Percentiles rank a stretch among this genome's conserved stretches.
Evolutionary conservation across 768 basidiomycete species (phyloP).

Genomic region (Filobasidium floriforme): DNA sequence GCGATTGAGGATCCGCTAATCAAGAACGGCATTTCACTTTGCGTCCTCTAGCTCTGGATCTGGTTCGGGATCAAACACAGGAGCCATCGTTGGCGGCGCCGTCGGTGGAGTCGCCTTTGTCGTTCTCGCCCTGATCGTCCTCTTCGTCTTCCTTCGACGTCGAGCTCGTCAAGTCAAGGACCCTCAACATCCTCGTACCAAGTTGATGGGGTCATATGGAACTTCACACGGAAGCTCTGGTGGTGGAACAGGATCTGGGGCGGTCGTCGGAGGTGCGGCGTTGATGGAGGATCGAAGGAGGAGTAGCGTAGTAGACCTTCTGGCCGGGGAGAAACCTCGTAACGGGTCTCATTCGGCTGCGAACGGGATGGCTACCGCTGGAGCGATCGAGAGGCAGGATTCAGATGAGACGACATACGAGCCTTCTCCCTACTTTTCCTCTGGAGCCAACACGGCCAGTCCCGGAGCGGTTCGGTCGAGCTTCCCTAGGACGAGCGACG

Average conservation of each 20-base stretch:
- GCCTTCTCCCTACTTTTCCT: constrained; percentile 1
- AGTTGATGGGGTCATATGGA: background rate
- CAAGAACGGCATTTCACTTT: background rate
- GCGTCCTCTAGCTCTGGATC: background rate
- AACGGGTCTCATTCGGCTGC: background rate
- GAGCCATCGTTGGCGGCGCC: constrained; percentile 41
- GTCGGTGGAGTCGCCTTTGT: constrained; percentile 44
- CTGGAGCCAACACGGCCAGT: background rate
- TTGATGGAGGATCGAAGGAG: constrained; percentile 5
- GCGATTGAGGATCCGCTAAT: background rate
- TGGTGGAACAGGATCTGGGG: constrained; percentile 11
- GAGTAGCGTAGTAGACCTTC: background rate
- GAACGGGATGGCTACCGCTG: background rate
- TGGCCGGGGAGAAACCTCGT: constrained; percentile 5
- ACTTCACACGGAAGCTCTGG: background rate
- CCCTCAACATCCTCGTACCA: constrained; percentile 2
- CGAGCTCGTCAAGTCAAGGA: constrained; percentile 24
- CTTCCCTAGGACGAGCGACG: background rate
- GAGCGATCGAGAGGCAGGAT: background rate
- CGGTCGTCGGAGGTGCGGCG: constrained; percentile 4
- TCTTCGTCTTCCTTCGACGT: constrained; percentile 39
- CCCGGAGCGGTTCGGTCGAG: background rate
- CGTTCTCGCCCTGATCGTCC: constrained; percentile 39
- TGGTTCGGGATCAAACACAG: constrained; percentile 20
- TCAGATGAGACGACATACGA: background rate